phyloP scores from a whole-genome alignment of 2,329 filamentous ascomycete species.

The Alternaria consortialis region DNA sequence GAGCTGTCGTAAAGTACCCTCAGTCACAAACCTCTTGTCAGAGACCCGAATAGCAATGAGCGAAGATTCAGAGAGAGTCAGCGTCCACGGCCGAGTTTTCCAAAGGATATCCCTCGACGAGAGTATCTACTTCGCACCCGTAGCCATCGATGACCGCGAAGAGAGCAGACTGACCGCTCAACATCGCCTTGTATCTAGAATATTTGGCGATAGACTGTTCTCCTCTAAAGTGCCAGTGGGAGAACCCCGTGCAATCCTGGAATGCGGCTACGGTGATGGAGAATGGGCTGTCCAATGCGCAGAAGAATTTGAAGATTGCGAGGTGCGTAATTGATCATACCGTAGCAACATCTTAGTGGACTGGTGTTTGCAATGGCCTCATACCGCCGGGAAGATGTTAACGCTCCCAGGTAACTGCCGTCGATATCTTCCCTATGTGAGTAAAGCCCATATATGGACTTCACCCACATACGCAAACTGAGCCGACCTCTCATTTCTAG shows the following conservation, averaged over 20 bases:
- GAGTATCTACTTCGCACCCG: conserved; percentile 51
- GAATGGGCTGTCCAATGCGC: conserved; percentile 51
- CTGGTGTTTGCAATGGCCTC: not conserved
- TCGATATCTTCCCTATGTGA: conserved; percentile 50
- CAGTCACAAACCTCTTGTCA: not conserved
- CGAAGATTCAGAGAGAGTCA: conserved; percentile 35
- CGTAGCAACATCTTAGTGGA: not conserved
- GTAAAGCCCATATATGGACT: not conserved
- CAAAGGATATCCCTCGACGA: conserved; percentile 51
- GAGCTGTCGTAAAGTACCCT: not conserved
- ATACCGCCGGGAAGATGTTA: conserved; percentile 10
- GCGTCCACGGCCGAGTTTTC: conserved; percentile 50
- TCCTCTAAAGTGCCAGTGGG: conserved; percentile 38
- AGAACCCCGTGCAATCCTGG: conserved; percentile 46
- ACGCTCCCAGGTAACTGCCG: conserved; percentile 46
- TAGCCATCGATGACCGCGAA: conserved; percentile 48
- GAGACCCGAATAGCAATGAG: conserved; percentile 23
- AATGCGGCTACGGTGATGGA: conserved; percentile 53
- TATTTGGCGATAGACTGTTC: conserved; percentile 43
- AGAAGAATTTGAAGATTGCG: conserved; percentile 48
- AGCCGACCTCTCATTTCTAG: conserved; percentile 1
- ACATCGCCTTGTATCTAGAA: conserved; percentile 43
- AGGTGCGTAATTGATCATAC: conserved; percentile 40
- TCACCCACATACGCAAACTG: not conserved
- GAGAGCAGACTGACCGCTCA: conserved; percentile 49